phyloP scores from a whole-genome alignment of 2,329 filamentous ascomycete genomes.

The Colletotrichum musicola region DNA sequence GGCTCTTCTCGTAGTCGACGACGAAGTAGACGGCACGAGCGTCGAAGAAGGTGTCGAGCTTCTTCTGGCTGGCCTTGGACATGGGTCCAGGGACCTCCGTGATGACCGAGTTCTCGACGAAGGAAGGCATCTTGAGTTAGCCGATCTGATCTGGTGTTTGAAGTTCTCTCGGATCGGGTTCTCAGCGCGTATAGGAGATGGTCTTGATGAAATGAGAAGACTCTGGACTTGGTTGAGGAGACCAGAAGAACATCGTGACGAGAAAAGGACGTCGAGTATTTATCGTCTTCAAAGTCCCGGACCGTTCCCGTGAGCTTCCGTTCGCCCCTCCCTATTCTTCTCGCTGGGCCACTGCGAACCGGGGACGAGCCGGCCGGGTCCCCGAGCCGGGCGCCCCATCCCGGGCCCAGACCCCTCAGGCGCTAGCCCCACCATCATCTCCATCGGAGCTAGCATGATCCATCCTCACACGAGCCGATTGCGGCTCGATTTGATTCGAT shows the following conservation, averaged over 20 bases:
- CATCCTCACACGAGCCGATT: slow-evolving; percentile 6
- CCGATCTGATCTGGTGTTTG: background rate
- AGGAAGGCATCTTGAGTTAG: slow-evolving; percentile 48
- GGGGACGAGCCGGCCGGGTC: slow-evolving; percentile 34
- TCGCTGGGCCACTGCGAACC: background rate
- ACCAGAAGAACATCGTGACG: background rate
- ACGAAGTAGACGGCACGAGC: slow-evolving; percentile 65
- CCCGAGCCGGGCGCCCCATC: slow-evolving; percentile 34
- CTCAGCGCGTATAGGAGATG: background rate
- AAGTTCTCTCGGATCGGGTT: background rate
- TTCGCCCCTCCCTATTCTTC: slow-evolving; percentile 1
- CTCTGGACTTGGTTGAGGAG: background rate
- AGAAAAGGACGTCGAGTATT: slow-evolving; percentile 22
- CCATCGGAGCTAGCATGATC: slow-evolving; percentile 27
- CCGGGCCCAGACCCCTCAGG: slow-evolving; percentile 21
- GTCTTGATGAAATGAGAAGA: background rate
- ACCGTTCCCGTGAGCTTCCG: slow-evolving; percentile 7
- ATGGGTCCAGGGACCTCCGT: slow-evolving; percentile 56
- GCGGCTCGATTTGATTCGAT: background rate
- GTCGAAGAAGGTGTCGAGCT: slow-evolving; percentile 64
- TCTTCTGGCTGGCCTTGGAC: slow-evolving; percentile 53
- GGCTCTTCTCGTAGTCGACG: slow-evolving; percentile 64
- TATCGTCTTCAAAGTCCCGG: slow-evolving; percentile 13
- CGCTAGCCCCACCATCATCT: slow-evolving; percentile 16
- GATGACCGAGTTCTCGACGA: slow-evolving; percentile 49